phyloP scores from a whole-genome alignment of 108 stramenopile species.

The Nannochloropsis salina region DNA sequence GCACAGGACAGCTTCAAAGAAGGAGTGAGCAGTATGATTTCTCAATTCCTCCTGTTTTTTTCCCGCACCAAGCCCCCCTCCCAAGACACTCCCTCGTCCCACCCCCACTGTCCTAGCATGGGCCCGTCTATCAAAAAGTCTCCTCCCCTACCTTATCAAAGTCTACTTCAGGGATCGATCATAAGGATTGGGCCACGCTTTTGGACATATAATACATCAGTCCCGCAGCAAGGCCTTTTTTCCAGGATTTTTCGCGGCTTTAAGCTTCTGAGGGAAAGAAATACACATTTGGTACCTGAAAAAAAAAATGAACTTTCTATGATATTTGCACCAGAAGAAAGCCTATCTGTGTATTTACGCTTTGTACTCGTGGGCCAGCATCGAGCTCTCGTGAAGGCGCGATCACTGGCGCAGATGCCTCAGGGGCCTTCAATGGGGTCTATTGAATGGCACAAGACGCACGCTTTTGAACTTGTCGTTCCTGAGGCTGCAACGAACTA shows the following conservation, averaged over 20 bases:
- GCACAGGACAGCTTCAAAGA: too few species aligned
- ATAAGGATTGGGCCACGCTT: neutral
- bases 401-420: neutral
- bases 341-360: neutral
- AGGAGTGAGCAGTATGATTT: too few species aligned
- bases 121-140: too few species aligned
- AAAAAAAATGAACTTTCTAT: neutral
- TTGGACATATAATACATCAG: neutral
- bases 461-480: neutral
- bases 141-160: neutral
- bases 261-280: neutral
- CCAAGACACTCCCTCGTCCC: too few species aligned
- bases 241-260: too few species aligned
- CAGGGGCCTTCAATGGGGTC: neutral
- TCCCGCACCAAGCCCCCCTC: too few species aligned
- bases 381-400: neutral
- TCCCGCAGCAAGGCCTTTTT: too few species aligned
- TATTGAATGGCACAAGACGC: neutral
- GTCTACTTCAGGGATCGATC: neutral
- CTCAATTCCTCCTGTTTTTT: too few species aligned
- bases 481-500: conserved; percentile 4
- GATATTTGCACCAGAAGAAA: neutral
- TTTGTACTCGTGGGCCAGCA: neutral
- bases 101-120: too few species aligned
- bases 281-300: neutral